A percentile compares a stretch with the other conserved stretches of the same genome.
These are phyloP conservation scores for Carex littledalei DNA, from an alignment of 176 grass and related monocot species.

Conservation along the genomic window DNA sequence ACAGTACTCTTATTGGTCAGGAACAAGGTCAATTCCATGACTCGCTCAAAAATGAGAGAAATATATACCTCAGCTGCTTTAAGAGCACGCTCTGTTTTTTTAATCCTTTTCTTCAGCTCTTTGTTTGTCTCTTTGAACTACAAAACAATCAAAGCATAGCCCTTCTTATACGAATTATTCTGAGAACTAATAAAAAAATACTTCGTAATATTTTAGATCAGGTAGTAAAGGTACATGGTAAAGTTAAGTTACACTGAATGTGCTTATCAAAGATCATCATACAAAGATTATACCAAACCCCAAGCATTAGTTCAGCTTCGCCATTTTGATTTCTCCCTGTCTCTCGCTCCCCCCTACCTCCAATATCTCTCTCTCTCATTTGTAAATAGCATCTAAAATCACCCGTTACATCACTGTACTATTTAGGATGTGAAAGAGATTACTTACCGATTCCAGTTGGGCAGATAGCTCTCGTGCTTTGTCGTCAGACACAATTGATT, in stretches of 20 bases:
- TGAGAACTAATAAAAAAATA: neutral
- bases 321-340: neutral
- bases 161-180: neutral
- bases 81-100: conserved; percentile 77
- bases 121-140: conserved; percentile 78
- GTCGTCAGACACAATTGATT: conserved; percentile 37
- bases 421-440: neutral
- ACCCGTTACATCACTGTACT: neutral
- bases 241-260: neutral
- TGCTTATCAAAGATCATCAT: neutral
- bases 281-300: neutral
- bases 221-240: neutral
- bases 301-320: conserved; percentile 15
- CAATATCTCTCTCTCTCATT: neutral
- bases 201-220: neutral
- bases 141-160: conserved; percentile 22
- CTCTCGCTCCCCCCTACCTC: too few species aligned
- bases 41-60: neutral
- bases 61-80: conserved; percentile 68
- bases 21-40: neutral
- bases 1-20: neutral
- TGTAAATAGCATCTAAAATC: neutral
- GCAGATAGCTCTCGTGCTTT: conserved; percentile 55
- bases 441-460: conserved; percentile 65
- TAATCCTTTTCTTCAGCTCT: conserved; percentile 66